Evolutionary conservation across 192 early-diverging fungal species (phyloP), one percentile per base, ranked within the genome.

Genomic region (Backusella macrospora): DNA sequence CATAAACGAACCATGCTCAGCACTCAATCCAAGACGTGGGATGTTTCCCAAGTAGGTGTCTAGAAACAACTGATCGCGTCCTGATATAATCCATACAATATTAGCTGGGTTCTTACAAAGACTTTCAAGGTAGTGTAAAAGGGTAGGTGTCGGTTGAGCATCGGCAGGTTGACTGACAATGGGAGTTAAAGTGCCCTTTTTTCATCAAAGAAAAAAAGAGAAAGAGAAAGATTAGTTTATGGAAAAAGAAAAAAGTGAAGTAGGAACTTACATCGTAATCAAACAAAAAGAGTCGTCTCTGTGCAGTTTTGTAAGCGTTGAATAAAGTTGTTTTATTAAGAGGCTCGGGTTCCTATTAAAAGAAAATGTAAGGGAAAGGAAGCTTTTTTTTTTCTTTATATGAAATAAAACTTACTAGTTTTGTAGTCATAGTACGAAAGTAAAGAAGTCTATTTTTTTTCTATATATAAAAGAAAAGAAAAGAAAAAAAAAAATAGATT

Each of bases 1-100:
- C 74, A 99, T 90, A 81, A 99, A 98, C 40, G 92, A 93, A 23
- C 98, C 98, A 80, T 99, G 98, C 80, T 99, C 98, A 38, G 96
- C 96, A 73, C 94, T 94, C 26, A 92, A 85, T 1, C 95, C 94
- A 55, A 99, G 81, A 12, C 88, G 85, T 37, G 85, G 84, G 45
- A 99, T 87, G 16, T 85, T 72, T 38, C 95, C 94, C 37, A 99
- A 80, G 85, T 94, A 94, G 18, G 90, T 80, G 14, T 98, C 92
- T 49, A 99, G 82, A 70, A 89, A 90, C 65, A 87, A 85, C 76
- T 93, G 86, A 81, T 98, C 96, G 18, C 97, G 88, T 5, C 97
- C 97, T 65, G 94, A 96, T 66, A 99, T 95, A 23, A 99, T 85
- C 82, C 93, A 96, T 9, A 96, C 88, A 37, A 86, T 83, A 83